A percentile compares a stretch with the other conserved stretches of the same genome.
These are phyloP conservation scores for Cystofilobasidium bisporidii DNA, from an alignment of 768 basidiomycete genomes.

Conservation along the genomic window DNA sequence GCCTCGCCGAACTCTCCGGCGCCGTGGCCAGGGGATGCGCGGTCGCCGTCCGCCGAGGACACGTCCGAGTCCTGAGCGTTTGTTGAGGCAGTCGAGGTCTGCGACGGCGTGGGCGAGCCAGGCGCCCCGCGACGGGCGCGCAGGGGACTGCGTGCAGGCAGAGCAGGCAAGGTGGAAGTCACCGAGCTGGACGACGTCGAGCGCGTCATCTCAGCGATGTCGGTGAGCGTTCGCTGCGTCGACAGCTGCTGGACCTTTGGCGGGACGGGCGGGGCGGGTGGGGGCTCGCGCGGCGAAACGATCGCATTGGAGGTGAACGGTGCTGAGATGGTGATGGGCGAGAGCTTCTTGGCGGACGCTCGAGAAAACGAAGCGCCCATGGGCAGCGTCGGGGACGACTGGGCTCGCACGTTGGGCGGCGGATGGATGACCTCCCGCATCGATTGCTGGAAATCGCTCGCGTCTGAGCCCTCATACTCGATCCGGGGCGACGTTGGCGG, in stretches of 20 bases:
- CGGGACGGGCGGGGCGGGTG: constrained; percentile 4
- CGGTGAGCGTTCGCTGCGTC: neutral
- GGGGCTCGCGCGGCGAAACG: neutral
- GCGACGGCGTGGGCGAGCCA: constrained; percentile 5
- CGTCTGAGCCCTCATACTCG: neutral
- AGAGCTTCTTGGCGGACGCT: neutral
- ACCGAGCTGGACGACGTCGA: neutral
- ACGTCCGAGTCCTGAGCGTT: neutral
- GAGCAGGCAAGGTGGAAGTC: constrained; percentile 5
- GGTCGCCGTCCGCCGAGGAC: neutral
- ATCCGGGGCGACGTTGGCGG: neutral
- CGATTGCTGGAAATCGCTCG: neutral
- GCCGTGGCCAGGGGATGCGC: neutral
- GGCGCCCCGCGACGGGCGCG: neutral
- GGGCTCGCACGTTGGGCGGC: neutral
- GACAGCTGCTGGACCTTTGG: neutral
- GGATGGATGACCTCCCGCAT: neutral
- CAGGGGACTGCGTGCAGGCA: constrained; percentile 18
- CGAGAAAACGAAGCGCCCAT: neutral
- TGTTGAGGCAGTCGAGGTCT: neutral
- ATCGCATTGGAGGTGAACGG: neutral
- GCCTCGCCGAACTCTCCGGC: neutral
- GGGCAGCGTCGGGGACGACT: neutral
- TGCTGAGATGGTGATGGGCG: neutral
- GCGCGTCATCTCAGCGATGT: neutral